Evolutionary conservation across 768 basidiomycete species (phyloP), one percentile per base, ranked within the genome.

Genomic region (Termitomyces sp.): DNA sequence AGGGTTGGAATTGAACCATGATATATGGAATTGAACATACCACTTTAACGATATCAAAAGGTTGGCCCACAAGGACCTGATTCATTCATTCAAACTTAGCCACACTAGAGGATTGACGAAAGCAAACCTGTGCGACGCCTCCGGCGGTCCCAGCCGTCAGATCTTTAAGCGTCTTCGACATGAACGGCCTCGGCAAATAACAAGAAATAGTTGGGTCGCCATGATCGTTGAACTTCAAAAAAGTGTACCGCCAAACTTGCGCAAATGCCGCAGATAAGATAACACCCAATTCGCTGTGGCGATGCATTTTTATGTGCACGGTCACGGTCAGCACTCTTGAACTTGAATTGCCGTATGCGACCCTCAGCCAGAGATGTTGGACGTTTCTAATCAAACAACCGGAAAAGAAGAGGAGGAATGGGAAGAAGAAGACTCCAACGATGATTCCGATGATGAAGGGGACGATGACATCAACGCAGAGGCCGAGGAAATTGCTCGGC

Each of bases 31-130:
- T 30, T 23, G 40, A 32, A 83, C 89, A 68, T 67, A 93, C 91
- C 74, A 94, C 91, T 86, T 97, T 97, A 74, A 94, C 91, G 61
- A 96, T 94, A 71, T 98, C 94, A 71, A 98, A 98, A 12, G 94
- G 94, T 70, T 96, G 91, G 47, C 92, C 93, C 46, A 94, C 91
- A 45, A 94, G 78, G 58, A 93, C 89, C 89, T 91, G 52, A 21
- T 53, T 37, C 17, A 41, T 17, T 58, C 54, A 37, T 23, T 44
- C 44, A 59, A 56, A 62, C 60, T 47, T 60, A 62, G 49, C 41
- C 55, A 59, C 52, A 60, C 28, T 41, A 27, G 45, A 52, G 35
- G 54, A 39, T 54, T 45, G 19, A 56, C 34, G 30, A n/a, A 16
- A 21, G 60, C 64, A 54, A 62, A 85, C 91, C 83, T 95, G 94